A percentile compares a stretch with the other conserved stretches of the same genome.
These are phyloP conservation scores for Pseudogymnoascus sp. DNA, from an alignment of 2,329 filamentous ascomycete species.

Conservation along the genomic window DNA sequence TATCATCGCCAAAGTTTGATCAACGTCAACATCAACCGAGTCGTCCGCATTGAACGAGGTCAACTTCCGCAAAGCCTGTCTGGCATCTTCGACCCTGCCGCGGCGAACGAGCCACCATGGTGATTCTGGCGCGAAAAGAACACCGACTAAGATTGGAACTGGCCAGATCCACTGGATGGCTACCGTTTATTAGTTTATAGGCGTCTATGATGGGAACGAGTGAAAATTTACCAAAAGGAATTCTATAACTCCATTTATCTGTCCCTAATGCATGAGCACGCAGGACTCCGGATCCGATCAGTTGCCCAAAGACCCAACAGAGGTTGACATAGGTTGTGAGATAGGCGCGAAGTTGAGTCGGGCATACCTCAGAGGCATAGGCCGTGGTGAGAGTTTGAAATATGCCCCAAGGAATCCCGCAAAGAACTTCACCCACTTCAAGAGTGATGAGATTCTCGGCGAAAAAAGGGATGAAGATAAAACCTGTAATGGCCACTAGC, in stretches of 20 bases:
- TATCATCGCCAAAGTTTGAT: constrained; percentile 89
- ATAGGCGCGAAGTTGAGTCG: constrained; percentile 42
- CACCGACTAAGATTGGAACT: constrained; percentile 35
- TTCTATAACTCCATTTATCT: constrained; percentile 39
- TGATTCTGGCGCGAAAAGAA: constrained; percentile 38
- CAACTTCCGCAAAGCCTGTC: constrained; percentile 21
- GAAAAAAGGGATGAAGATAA: constrained; percentile 41
- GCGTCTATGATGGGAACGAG: constrained; percentile 34
- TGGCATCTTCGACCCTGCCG: constrained; percentile 35
- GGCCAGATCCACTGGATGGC: constrained; percentile 42
- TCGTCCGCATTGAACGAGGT: constrained; percentile 14
- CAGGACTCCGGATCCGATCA: constrained; percentile 41
- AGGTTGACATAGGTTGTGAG: constrained; percentile 45
- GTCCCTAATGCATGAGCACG: constrained; percentile 33
- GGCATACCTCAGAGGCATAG: constrained; percentile 40
- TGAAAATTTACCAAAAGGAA: constrained; percentile 40
- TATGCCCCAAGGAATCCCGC: constrained; percentile 41
- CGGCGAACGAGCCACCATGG: constrained; percentile 41
- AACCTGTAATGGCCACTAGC: not conserved
- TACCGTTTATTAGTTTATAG: constrained; percentile 38
- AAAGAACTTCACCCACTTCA: constrained; percentile 39
- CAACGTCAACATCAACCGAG: constrained; percentile 44
- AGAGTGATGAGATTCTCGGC: constrained; percentile 36
- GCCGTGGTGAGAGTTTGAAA: constrained; percentile 28
- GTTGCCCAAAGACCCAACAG: constrained; percentile 44